A percentile compares a stretch with the other conserved stretches of the same genome.
Evolutionary conservation across 192 early-diverging fungal genomes (phyloP).

Genomic region (Dimargaris cristalligena): DNA sequence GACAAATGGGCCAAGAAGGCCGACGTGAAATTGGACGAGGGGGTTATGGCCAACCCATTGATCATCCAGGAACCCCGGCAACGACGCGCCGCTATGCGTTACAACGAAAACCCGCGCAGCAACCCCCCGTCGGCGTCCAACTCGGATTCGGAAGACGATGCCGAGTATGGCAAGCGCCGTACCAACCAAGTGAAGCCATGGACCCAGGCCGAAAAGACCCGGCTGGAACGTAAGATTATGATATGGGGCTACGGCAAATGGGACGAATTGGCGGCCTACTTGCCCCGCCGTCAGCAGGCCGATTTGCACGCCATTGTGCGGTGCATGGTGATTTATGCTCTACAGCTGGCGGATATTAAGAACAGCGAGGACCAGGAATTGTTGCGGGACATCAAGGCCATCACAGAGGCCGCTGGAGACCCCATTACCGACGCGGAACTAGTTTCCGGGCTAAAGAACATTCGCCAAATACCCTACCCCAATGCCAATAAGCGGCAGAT

Average conservation of each 20-base stretch:
- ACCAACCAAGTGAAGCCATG: conserved; percentile 13
- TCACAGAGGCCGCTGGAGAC: conserved; percentile 24
- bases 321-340: conserved; percentile 29
- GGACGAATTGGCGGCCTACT: conserved; percentile 42
- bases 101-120: not conserved
- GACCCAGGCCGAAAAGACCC: conserved; percentile 36
- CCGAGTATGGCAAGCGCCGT: conserved; percentile 5
- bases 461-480: conserved; percentile 29
- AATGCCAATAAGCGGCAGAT: conserved; percentile 47
- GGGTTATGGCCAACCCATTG: conserved; percentile 33
- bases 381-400: conserved; percentile 35
- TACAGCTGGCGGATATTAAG: conserved; percentile 28
- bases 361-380: conserved; percentile 40
- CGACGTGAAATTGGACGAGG: conserved; percentile 40
- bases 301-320: conserved; percentile 41
- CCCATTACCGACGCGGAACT: conserved; percentile 30
- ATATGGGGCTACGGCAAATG: conserved; percentile 41
- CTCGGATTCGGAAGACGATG: conserved; percentile 6
- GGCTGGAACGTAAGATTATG: conserved; percentile 41
- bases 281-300: conserved; percentile 33
- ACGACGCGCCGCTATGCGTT: conserved; percentile 19
- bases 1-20: conserved; percentile 70
- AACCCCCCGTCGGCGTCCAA: not conserved
- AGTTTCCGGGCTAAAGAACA: not conserved
- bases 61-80: conserved; percentile 54